These are phyloP conservation scores for Arachis monticola DNA, from an alignment of 331 rosid genomes.

Conservation along the genomic window DNA sequence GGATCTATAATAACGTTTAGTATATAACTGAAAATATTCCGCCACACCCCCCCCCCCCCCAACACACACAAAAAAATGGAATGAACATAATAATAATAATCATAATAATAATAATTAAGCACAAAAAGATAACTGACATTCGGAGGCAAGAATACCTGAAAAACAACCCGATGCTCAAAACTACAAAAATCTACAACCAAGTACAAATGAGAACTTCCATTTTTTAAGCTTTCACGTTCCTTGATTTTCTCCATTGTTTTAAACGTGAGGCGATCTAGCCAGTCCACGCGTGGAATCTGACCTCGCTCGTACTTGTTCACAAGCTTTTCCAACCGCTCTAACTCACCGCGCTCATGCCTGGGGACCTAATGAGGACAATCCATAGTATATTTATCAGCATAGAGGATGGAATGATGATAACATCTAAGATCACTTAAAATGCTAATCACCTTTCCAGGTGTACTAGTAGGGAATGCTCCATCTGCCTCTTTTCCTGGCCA, in stretches of 20 bases:
- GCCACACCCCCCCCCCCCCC: no score
- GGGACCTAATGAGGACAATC: constrained; percentile 70
- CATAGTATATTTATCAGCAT: constrained; percentile 22
- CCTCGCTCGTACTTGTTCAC: constrained; percentile 92
- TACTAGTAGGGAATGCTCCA: constrained; percentile 77
- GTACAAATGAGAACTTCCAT: constrained; percentile 80
- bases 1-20: constrained; percentile 28
- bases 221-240: constrained; percentile 75
- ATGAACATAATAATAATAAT: no score
- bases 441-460: constrained; percentile 93
- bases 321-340: constrained; percentile 95
- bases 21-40: not conserved
- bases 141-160: constrained; percentile 71
- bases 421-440: constrained; percentile 28
- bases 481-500: constrained; percentile 95
- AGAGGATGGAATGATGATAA: not conserved
- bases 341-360: constrained; percentile 89
- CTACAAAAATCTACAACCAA: constrained; percentile 91
- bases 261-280: constrained; percentile 94
- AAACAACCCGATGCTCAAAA: constrained; percentile 92
- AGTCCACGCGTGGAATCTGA: constrained; percentile 87
- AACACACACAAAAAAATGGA: no score
- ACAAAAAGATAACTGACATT: not conserved
- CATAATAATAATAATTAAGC: no score
- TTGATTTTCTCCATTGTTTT: constrained; percentile 78